phyloP scores from a whole-genome alignment of 768 basidiomycete species.

The Hydnum rufescens region DNA sequence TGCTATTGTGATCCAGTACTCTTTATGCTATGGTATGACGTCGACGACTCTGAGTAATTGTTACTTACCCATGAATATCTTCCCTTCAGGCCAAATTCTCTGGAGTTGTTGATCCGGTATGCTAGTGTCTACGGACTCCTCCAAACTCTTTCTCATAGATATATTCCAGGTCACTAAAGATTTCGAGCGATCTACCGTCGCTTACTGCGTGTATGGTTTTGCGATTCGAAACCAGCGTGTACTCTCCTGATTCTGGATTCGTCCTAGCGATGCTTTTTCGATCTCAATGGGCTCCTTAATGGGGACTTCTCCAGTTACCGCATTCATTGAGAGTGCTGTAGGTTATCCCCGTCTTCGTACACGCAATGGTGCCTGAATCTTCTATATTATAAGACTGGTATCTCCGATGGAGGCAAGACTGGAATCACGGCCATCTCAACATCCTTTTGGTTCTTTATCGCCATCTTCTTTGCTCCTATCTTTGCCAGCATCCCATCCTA shows the following conservation, averaged over 20 bases:
- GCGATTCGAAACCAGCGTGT: not conserved
- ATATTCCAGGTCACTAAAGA: conserved; percentile 27
- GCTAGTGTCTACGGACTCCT: not conserved
- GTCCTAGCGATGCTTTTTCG: conserved; percentile 57
- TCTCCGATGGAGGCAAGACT: conserved; percentile 66
- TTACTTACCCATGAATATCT: no score
- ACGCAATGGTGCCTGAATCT: no score
- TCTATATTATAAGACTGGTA: no score
- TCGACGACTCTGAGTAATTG: no score
- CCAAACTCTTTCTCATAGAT: not conserved
- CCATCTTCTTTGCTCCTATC: conserved; percentile 73
- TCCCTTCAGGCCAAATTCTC: conserved; percentile 83
- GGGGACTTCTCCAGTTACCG: conserved; percentile 65
- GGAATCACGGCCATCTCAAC: conserved; percentile 59
- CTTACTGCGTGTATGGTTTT: conserved; percentile 75
- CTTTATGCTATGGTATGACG: conserved; percentile 84
- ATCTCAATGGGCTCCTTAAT: conserved; percentile 66
- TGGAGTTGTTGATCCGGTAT: conserved; percentile 55
- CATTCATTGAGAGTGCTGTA: conserved; percentile 59
- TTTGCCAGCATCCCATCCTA: conserved; percentile 74
- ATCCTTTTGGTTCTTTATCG: conserved; percentile 61
- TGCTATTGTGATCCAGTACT: no score
- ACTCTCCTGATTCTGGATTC: conserved; percentile 2
- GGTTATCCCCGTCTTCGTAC: no score
- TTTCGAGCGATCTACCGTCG: conserved; percentile 66